phyloP scores from a whole-genome alignment of 305 asterid genomes.

The Fraxinus xanthoxyloides region DNA sequence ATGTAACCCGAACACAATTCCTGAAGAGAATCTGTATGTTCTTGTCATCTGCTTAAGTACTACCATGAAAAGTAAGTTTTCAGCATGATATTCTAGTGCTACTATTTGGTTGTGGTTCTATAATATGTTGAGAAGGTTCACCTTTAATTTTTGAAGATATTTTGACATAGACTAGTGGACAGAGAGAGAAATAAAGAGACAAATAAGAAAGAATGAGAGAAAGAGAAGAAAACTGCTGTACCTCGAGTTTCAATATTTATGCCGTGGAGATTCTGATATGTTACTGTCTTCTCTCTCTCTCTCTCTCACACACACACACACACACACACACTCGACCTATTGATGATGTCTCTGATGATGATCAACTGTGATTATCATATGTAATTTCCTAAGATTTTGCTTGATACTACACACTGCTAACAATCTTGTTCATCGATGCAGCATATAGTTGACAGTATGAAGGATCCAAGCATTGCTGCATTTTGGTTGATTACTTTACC shows the following conservation, averaged over 20 bases:
- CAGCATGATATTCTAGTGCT: background rate
- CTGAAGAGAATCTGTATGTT: background rate
- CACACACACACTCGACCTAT: background rate
- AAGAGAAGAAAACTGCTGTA: background rate
- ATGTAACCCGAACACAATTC: background rate
- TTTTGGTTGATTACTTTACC: conserved; percentile 96
- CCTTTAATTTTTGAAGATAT: background rate
- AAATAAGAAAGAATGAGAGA: background rate
- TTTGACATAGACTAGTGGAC: background rate
- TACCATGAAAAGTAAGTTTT: background rate
- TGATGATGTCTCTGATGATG: background rate
- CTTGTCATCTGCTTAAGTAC: background rate
- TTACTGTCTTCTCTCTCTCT: background rate
- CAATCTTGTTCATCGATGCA: conserved; percentile 42
- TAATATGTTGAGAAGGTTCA: background rate
- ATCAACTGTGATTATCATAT: background rate
- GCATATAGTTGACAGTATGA: conserved; percentile 93
- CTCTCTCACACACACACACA: background rate
- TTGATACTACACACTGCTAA: background rate
- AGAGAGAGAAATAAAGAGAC: background rate
- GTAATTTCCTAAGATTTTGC: conserved; percentile 1
- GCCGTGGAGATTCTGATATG: background rate
- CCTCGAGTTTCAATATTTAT: background rate
- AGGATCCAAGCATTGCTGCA: conserved; percentile 96
- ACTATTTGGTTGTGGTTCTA: background rate